Evolutionary conservation across 2,329 filamentous ascomycete genomes (phyloP).

Genomic region (Fusarium sp.): DNA sequence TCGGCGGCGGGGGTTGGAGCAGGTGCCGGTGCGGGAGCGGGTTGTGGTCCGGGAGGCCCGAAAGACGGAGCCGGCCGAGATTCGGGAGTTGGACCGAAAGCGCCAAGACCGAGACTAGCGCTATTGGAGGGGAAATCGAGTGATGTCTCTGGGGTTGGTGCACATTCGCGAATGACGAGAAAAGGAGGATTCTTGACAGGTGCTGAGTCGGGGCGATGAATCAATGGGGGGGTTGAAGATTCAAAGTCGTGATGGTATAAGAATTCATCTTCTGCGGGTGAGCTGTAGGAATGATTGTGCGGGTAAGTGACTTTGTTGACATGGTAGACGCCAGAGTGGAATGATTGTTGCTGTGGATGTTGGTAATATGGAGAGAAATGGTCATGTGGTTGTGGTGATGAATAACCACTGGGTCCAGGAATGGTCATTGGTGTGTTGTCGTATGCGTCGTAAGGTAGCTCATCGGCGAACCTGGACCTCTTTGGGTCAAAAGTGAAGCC

Average conservation of each 20-base stretch:
- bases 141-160: slow-evolving; percentile 42
- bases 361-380: slow-evolving; percentile 8
- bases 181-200: slow-evolving; percentile 53
- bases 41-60: slow-evolving; percentile 27
- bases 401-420: slow-evolving; percentile 25
- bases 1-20: slow-evolving; percentile 25
- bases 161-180: slow-evolving; percentile 55
- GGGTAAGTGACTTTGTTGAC: slow-evolving; percentile 20
- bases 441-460: slow-evolving; percentile 31
- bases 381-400: slow-evolving; percentile 2
- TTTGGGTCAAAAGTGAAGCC: slow-evolving; percentile 43
- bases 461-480: slow-evolving; percentile 41
- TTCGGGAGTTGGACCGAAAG: slow-evolving; percentile 31
- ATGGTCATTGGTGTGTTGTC: slow-evolving; percentile 14
- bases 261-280: slow-evolving; percentile 25
- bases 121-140: slow-evolving; percentile 22
- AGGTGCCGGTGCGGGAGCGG: slow-evolving; percentile 12
- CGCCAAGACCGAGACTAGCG: slow-evolving; percentile 32
- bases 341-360: slow-evolving; percentile 6
- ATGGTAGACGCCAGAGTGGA: slow-evolving; percentile 20
- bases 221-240: slow-evolving; percentile 20
- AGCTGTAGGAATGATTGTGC: slow-evolving; percentile 10
- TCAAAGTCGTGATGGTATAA: slow-evolving; percentile 32
- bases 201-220: slow-evolving; percentile 44
- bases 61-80: slow-evolving; percentile 37